phyloP scores from a whole-genome alignment of 1,284 basidiomycete genomes.

The Trichosporon asahii region DNA sequence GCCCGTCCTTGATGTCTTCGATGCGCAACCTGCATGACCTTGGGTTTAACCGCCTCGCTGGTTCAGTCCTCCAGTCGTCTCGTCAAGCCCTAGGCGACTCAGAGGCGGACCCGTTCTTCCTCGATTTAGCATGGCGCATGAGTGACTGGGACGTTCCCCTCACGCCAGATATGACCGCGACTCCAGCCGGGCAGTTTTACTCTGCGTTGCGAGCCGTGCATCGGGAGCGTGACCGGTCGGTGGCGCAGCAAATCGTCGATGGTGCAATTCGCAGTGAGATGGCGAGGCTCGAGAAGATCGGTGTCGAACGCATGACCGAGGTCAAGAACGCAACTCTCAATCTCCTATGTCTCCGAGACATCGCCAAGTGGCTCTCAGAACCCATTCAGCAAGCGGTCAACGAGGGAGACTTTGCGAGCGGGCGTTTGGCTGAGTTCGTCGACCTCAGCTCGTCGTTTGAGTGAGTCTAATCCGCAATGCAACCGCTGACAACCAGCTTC shows the following conservation, averaged over 20 bases:
- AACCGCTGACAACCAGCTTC: constrained; percentile 58
- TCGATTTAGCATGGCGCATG: constrained; percentile 82
- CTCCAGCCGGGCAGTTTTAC: constrained; percentile 63
- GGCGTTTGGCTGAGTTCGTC: constrained; percentile 55
- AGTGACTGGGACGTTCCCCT: constrained; percentile 89
- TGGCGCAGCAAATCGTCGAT: constrained; percentile 57
- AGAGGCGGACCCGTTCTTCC: constrained; percentile 59
- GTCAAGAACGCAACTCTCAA: constrained; percentile 65
- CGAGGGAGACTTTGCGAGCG: constrained; percentile 47
- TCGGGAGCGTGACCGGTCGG: constrained; percentile 61
- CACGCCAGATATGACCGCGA: constrained; percentile 17
- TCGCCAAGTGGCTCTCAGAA: constrained; percentile 50
- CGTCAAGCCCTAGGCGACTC: constrained; percentile 4
- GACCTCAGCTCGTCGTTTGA: constrained; percentile 61
- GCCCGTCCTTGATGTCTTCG: constrained; percentile 53
- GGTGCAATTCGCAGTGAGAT: constrained; percentile 62
- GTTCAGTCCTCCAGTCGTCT: constrained; percentile 40
- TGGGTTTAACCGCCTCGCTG: constrained; percentile 78
- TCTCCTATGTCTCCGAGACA: constrained; percentile 73
- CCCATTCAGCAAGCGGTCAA: constrained; percentile 29
- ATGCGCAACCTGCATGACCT: constrained; percentile 76
- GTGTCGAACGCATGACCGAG: constrained; percentile 71
- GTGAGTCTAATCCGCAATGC: constrained; percentile 54
- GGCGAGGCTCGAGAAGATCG: constrained; percentile 62
- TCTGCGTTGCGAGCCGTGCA: constrained; percentile 72